Evolutionary conservation across 192 early-diverging fungal species (phyloP), one percentile per base, ranked within the genome.

Genomic region (Piromyces finnis): DNA sequence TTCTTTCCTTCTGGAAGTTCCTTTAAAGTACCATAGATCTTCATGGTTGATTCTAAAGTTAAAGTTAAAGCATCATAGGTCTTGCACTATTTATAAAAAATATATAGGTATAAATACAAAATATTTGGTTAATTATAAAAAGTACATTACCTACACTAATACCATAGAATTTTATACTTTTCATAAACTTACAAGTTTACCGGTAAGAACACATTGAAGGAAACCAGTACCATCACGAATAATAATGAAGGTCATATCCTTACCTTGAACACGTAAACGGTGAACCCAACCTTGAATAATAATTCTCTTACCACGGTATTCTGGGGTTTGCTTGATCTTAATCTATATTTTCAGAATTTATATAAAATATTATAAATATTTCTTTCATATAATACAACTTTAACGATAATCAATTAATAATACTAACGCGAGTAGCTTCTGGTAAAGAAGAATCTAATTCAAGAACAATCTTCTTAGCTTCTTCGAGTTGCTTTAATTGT

Each of bases 251-350:
- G 92, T 93, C 93, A 99, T 93, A 87, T 97, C 94, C 85, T 95
- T 96, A 79, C 97, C 97, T 87, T 99, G 98, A 39, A 93, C 93
- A 80, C 98, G 94, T 82, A 93, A 87, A 30, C 95, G 91, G 88
- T 97, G 95, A 79, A 98, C 96, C 98, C 98, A 99, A 39, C 97
- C 97, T 28, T 88, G 91, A 5, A 99, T 89, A 84, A 88, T 90
- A 83, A 98, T 93, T 78, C 97, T 92, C 81, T 85, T 88, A 77
- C 89, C 91, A 80, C 95, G 92, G 85, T 88, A 86, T 68, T 85
- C 85, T 30, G 87, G 84, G 28, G 87, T 83, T 35, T 95, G 84
- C 80, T 87, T 81, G 81, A 97, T 92, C 83, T 92, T 93, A 88
- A 97, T 95, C 92, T 90, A 51, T 79, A 18, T 16, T 29, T 32